Evolutionary conservation across 2,329 filamentous ascomycete species (phyloP).

Genomic region (Leptographium procerum): DNA sequence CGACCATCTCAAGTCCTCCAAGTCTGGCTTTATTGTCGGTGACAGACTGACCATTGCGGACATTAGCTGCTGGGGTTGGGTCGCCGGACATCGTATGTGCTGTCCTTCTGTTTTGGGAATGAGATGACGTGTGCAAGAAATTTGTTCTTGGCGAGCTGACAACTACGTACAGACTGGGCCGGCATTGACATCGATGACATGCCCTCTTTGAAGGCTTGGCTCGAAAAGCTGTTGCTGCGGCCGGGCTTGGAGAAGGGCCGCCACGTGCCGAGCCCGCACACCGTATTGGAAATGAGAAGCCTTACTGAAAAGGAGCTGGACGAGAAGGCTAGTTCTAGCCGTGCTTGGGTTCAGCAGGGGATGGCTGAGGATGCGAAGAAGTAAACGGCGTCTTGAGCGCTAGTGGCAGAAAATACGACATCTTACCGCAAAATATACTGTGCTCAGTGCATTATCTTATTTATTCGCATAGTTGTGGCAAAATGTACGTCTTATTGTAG

Average conservation of each 20-base stretch:
- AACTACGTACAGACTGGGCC: slow-evolving; percentile 47
- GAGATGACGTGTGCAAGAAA: slow-evolving; percentile 65
- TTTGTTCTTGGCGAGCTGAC: slow-evolving; percentile 35
- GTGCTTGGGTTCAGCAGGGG: slow-evolving; percentile 50
- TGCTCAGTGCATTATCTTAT: no score
- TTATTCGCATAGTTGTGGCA: no score
- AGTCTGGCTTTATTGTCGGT: slow-evolving; percentile 51
- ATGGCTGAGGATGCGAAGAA: slow-evolving; percentile 51
- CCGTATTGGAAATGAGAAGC: slow-evolving; percentile 33
- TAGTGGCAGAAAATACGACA: not conserved
- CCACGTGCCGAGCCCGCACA: slow-evolving; percentile 53
- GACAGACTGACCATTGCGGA: slow-evolving; percentile 65
- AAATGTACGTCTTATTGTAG: no score
- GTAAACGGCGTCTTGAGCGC: slow-evolving; percentile 7
- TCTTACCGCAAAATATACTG: no score
- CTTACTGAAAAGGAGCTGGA: slow-evolving; percentile 36
- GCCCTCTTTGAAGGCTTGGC: slow-evolving; percentile 65
- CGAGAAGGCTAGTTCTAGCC: slow-evolving; percentile 33
- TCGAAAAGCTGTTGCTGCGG: slow-evolving; percentile 56
- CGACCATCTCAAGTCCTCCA: slow-evolving; percentile 49
- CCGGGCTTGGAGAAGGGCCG: slow-evolving; percentile 63
- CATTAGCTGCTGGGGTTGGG: slow-evolving; percentile 72
- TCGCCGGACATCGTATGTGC: slow-evolving; percentile 38
- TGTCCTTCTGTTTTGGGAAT: slow-evolving; percentile 45
- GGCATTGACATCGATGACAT: slow-evolving; percentile 65